phyloP scores from a whole-genome alignment of 192 early-diverging fungal species.

The Mortierella antarctica region DNA sequence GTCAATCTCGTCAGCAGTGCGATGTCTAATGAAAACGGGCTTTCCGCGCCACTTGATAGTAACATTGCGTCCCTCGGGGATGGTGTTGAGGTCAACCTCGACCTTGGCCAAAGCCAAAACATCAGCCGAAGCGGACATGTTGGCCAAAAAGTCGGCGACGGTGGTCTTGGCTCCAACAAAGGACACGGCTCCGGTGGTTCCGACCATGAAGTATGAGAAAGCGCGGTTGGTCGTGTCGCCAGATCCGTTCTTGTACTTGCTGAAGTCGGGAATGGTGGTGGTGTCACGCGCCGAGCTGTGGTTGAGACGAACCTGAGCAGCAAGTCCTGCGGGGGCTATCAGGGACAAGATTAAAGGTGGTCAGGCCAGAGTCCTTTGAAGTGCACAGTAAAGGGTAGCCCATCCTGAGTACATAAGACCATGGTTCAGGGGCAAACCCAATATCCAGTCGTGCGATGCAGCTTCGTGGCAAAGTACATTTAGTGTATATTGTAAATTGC shows the following conservation, averaged over 20 bases:
- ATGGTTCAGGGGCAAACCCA: too few species aligned
- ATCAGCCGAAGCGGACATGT: slow-evolving; percentile 96
- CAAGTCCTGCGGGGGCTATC: slow-evolving; percentile 39
- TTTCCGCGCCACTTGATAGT: slow-evolving; percentile 99
- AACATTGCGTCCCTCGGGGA: slow-evolving; percentile 97
- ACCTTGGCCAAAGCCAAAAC: slow-evolving; percentile 98
- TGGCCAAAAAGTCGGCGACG: slow-evolving; percentile 85
- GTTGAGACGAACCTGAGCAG: slow-evolving; percentile 54
- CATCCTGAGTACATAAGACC: too few species aligned
- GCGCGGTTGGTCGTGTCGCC: slow-evolving; percentile 74
- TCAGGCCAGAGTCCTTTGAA: too few species aligned
- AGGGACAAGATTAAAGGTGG: too few species aligned
- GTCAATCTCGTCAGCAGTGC: slow-evolving; percentile 93
- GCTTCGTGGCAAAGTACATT: too few species aligned
- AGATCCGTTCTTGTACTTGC: slow-evolving; percentile 75
- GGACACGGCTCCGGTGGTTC: slow-evolving; percentile 84
- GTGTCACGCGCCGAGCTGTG: slow-evolving; percentile 67
- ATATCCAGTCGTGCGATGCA: too few species aligned
- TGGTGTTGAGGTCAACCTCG: slow-evolving; percentile 90
- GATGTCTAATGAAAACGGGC: slow-evolving; percentile 97
- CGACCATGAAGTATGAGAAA: slow-evolving; percentile 95
- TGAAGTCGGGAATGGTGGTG: slow-evolving; percentile 70
- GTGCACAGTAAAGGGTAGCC: too few species aligned
- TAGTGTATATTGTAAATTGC: too few species aligned
- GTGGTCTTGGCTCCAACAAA: slow-evolving; percentile 91